These are phyloP conservation scores for Podaxis rugospora DNA, from an alignment of 768 basidiomycete genomes.

Conservation along the genomic window DNA sequence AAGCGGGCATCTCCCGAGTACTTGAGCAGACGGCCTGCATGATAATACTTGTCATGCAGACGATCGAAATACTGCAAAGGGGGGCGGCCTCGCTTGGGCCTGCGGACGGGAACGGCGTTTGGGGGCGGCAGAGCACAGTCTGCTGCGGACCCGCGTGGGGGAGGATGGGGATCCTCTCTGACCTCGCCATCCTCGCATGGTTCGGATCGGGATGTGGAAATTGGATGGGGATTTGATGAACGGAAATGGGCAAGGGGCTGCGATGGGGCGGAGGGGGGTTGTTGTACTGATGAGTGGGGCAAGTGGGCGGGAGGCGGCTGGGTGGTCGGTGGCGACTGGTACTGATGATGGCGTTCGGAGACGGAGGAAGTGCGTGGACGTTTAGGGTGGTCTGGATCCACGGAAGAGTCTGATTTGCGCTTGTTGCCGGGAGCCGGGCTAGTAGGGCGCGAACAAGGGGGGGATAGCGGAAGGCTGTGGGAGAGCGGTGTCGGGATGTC, in stretches of 20 bases:
- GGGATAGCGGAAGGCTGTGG: conserved; percentile 48
- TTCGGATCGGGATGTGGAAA: conserved; percentile 30
- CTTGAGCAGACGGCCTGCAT: conserved; percentile 70
- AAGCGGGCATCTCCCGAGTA: conserved; percentile 80
- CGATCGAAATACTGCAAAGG: conserved; percentile 45
- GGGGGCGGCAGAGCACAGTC: conserved; percentile 11
- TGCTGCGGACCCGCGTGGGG: conserved; percentile 18
- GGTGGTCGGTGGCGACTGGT: conserved; percentile 21
- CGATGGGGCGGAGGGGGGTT: conserved; percentile 21
- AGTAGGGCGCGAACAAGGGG: conserved; percentile 43
- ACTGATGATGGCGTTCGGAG: conserved; percentile 21
- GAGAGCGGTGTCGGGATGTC: conserved; percentile 32
- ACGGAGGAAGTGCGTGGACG: conserved; percentile 37
- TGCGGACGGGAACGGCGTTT: conserved; percentile 53
- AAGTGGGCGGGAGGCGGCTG: conserved; percentile 21
- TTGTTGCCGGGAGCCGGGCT: conserved; percentile 44
- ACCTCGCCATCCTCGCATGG: conserved; percentile 55
- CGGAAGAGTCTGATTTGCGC: conserved; percentile 39
- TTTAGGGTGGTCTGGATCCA: conserved; percentile 40
- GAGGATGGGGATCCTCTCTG: conserved; percentile 28
- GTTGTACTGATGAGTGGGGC: conserved; percentile 19
- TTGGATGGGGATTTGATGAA: conserved; percentile 18
- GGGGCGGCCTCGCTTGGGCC: conserved; percentile 60
- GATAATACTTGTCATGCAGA: conserved; percentile 68
- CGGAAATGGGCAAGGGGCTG: conserved; percentile 17